Conservation (phyloP, 139 green algal species). For the Chlamydomonas sphaeroides region DNA sequence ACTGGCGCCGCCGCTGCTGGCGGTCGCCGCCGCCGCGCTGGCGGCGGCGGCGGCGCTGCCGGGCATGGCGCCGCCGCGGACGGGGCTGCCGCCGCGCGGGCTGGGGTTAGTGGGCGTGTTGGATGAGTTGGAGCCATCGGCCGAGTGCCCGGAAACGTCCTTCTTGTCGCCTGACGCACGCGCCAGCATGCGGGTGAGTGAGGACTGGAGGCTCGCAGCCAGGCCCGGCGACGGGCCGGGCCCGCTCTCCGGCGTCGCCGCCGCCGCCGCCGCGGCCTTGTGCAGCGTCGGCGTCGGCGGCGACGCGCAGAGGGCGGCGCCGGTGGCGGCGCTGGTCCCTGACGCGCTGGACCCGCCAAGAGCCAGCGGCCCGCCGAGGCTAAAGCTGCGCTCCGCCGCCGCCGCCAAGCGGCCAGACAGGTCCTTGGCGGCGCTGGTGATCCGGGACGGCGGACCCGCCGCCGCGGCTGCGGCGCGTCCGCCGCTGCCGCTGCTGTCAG, state of each 20-base stretch:
- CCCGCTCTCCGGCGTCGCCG: neutral
- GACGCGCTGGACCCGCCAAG: too few species aligned
- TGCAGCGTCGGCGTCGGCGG: neutral
- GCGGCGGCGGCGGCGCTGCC: too few species aligned
- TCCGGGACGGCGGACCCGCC: too few species aligned
- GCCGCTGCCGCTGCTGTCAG: too few species aligned
- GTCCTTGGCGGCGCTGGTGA: neutral
- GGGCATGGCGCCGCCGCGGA: too few species aligned
- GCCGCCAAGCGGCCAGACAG: neutral
- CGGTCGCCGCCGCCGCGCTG: neutral
- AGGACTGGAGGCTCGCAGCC: slow-evolving; percentile 22
- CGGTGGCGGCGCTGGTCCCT: too few species aligned
- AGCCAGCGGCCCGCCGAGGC: too few species aligned
- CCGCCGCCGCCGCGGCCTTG: neutral
- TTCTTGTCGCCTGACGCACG: neutral
- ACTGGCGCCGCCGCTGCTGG: neutral
- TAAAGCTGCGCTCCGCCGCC: neutral
- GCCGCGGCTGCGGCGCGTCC: slow-evolving; percentile 3
- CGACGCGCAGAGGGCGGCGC: neutral
- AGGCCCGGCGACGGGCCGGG: neutral
- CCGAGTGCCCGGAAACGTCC: too few species aligned
- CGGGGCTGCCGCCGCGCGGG: slow-evolving; percentile 11
- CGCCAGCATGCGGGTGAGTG: neutral
- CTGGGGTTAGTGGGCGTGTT: neutral
- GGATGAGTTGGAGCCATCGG: neutral